Evolutionary conservation across 176 grass and related monocot genomes (phyloP).

Genomic region (Poa annua): DNA sequence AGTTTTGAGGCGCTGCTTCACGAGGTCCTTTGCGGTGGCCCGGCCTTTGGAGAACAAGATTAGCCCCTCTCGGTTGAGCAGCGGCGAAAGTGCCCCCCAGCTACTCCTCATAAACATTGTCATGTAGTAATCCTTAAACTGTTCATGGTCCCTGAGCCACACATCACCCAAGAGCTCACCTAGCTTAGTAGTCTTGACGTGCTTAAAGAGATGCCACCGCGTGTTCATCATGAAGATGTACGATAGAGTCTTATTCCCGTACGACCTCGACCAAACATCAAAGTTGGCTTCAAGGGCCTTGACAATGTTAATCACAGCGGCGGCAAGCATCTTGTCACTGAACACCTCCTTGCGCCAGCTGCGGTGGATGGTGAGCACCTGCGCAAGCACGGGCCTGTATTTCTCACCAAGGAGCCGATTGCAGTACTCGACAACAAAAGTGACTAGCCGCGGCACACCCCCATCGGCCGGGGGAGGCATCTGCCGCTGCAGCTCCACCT

Average conservation of each 20-base stretch:
- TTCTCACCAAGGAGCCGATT: slow-evolving; percentile 64
- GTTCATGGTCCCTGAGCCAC: slow-evolving; percentile 77
- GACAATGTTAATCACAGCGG: slow-evolving; percentile 56
- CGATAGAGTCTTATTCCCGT: slow-evolving; percentile 51
- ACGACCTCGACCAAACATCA: slow-evolving; percentile 71
- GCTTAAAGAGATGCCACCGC: slow-evolving; percentile 80
- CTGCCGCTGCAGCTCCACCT: slow-evolving; percentile 78
- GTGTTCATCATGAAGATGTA: slow-evolving; percentile 89
- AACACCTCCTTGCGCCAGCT: slow-evolving; percentile 82
- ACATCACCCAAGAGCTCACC: slow-evolving; percentile 70
- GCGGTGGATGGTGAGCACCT: slow-evolving; percentile 70
- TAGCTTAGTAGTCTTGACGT: slow-evolving; percentile 72
- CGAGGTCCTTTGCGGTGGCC: slow-evolving; percentile 78
- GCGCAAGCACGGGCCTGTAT: slow-evolving; percentile 62
- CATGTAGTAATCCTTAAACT: slow-evolving; percentile 77
- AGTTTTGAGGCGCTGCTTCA: slow-evolving; percentile 84
- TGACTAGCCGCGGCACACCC: slow-evolving; percentile 62
- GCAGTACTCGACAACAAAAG: slow-evolving; percentile 76
- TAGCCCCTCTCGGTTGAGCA: slow-evolving; percentile 82
- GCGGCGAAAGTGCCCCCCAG: slow-evolving; percentile 68
- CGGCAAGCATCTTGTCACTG: slow-evolving; percentile 60
- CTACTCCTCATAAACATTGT: slow-evolving; percentile 74
- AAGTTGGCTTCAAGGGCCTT: slow-evolving; percentile 84
- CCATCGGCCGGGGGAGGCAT: slow-evolving; percentile 62
- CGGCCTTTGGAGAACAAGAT: slow-evolving; percentile 90